These are phyloP conservation scores for Capsicum chinense DNA, from an alignment of 257 asterid genomes.

Conservation along the genomic window DNA sequence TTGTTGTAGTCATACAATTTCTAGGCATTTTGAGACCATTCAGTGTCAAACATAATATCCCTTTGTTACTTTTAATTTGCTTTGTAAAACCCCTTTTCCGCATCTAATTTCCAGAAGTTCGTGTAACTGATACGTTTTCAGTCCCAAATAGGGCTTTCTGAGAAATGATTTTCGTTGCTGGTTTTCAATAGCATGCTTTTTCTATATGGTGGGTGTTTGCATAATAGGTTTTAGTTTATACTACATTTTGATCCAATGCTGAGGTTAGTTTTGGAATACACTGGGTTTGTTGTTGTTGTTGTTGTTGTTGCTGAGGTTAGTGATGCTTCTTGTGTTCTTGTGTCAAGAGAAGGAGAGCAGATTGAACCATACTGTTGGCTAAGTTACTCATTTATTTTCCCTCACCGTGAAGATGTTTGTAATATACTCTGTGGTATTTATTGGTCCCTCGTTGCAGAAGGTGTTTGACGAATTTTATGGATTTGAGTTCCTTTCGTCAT, in stretches of 20 bases:
- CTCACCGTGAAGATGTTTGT: neutral
- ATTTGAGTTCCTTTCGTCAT: constrained; percentile 20
- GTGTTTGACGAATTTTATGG: neutral
- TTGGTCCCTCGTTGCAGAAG: neutral
- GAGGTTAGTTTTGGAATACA: constrained; percentile 8
- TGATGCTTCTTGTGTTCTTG: constrained; percentile 5
- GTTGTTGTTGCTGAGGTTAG: neutral
- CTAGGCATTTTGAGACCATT: neutral
- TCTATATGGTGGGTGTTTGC: neutral
- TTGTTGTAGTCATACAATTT: neutral
- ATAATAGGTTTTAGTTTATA: neutral
- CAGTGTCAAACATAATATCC: neutral
- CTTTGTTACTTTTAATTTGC: neutral
- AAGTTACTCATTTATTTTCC: constrained; percentile 17
- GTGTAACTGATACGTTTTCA: no score
- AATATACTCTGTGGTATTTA: constrained; percentile 11
- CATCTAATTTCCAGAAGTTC: neutral
- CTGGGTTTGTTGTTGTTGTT: no score
- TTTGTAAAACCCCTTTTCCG: neutral
- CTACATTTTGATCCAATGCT: neutral
- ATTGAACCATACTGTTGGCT: constrained; percentile 15
- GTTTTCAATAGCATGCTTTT: neutral
- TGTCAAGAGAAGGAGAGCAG: constrained; percentile 11
- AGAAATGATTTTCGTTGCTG: neutral
- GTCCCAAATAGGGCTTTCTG: neutral